A percentile compares a stretch with the other conserved stretches of the same genome.
Evolutionary conservation across 306 rosid genomes (phyloP).

Genomic region (Delonix regia): DNA sequence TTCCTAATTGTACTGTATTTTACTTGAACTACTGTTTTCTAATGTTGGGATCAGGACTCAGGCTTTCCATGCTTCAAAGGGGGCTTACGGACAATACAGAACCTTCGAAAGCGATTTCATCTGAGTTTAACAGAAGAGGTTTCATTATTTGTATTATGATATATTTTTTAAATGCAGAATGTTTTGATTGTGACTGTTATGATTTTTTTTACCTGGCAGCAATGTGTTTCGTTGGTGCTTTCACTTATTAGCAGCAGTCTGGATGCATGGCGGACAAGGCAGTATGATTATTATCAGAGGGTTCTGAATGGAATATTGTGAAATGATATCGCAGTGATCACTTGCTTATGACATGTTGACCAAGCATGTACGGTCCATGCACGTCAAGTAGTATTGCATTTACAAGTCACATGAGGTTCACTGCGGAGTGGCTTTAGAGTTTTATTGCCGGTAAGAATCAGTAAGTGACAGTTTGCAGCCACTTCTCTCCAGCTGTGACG

Average conservation of each 20-base stretch:
- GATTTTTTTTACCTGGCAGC: constrained; percentile 53
- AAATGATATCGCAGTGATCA: constrained; percentile 41
- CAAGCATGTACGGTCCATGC: constrained; percentile 42
- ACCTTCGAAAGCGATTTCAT: constrained; percentile 94
- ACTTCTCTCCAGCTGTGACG: constrained; percentile 46
- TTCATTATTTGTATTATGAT: constrained; percentile 29
- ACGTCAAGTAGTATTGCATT: constrained; percentile 30
- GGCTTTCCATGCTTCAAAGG: constrained; percentile 99
- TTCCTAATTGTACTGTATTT: constrained; percentile 13
- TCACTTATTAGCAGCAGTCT: constrained; percentile 96
- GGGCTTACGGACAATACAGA: constrained; percentile 92
- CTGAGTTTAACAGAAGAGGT: constrained; percentile 98
- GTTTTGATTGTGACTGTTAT: constrained; percentile 36
- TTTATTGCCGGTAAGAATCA: constrained; percentile 37
- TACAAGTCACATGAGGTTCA: constrained; percentile 38
- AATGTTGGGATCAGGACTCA: constrained; percentile 74
- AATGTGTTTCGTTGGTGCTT: constrained; percentile 98
- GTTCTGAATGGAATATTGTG: constrained; percentile 97
- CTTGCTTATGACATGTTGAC: constrained; percentile 45
- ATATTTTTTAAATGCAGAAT: neutral
- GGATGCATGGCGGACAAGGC: constrained; percentile 99
- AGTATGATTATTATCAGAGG: constrained; percentile 96
- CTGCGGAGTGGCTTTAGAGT: constrained; percentile 45
- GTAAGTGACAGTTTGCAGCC: constrained; percentile 41
- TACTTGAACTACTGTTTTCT: constrained; percentile 33